These are phyloP conservation scores for Hypoxylon trugodes DNA, from an alignment of 495 filamentous ascomycete genomes.

Conservation along the genomic window DNA sequence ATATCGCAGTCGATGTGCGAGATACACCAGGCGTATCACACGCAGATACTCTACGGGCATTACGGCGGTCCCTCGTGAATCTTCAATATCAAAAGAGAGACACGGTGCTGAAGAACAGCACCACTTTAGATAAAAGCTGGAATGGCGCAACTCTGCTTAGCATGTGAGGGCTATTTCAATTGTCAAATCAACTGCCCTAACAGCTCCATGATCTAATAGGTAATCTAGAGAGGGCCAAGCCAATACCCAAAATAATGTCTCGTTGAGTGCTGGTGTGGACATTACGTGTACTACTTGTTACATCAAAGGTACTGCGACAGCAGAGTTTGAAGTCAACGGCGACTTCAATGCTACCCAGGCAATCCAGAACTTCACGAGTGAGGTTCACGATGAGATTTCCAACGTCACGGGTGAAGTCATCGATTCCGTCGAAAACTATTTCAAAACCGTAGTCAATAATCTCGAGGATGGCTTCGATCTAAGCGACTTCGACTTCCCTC, in stretches of 20 bases:
- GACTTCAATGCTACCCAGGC: slow-evolving; percentile 51
- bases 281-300: slow-evolving; percentile 62
- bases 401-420: slow-evolving; percentile 43
- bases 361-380: slow-evolving; percentile 44
- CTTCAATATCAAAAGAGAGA: slow-evolving; percentile 25
- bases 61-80: slow-evolving; percentile 18
- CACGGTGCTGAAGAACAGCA: slow-evolving; percentile 45
- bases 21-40: slow-evolving; percentile 24
- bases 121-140: slow-evolving; percentile 52
- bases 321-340: slow-evolving; percentile 49
- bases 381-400: slow-evolving; percentile 40
- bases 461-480: slow-evolving; percentile 44
- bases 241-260: slow-evolving; percentile 1
- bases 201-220: slow-evolving; percentile 1
- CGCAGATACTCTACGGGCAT: slow-evolving; percentile 23
- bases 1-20: slow-evolving; percentile 19
- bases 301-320: slow-evolving; percentile 56
- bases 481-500: slow-evolving; percentile 47
- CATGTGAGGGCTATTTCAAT: slow-evolving; percentile 27
- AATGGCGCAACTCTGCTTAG: slow-evolving; percentile 47
- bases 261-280: slow-evolving; percentile 40
- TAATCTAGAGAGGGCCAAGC: slow-evolving; percentile 6
- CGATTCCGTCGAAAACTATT: slow-evolving; percentile 41
- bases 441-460: slow-evolving; percentile 23
- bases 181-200: not conserved